Conservation (phyloP, 495 filamentous ascomycete genomes). For the Aeminium ludgeri region DNA sequence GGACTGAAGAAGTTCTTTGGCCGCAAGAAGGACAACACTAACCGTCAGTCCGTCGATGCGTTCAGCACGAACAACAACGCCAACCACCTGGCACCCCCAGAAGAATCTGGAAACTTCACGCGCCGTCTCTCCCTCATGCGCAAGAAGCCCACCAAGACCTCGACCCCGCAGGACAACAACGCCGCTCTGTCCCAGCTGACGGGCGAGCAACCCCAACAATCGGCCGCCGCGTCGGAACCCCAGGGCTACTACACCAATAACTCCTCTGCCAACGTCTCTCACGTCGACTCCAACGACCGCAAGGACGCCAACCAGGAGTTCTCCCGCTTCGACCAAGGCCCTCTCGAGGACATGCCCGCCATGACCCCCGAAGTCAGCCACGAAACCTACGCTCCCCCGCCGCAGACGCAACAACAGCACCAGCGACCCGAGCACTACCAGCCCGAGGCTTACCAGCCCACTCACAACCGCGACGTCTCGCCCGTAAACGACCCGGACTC, state of each 20-base stretch:
- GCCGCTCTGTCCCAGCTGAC: constrained; percentile 10
- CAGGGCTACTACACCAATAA: constrained; percentile 18
- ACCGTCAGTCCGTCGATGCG: constrained; percentile 10
- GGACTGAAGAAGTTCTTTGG: constrained; percentile 46
- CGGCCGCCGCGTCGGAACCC: too few relatives aligned
- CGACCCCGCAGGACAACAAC: constrained; percentile 1
- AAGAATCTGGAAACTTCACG: constrained; percentile 3
- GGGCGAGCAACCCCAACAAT: neutral
- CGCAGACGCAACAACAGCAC: too few relatives aligned
- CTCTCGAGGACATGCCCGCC: constrained; percentile 69
- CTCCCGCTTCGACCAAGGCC: constrained; percentile 78
- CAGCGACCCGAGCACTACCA: neutral
- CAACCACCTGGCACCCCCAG: constrained; percentile 11
- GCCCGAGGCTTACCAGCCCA: neutral
- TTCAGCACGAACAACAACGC: neutral
- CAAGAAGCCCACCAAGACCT: constrained; percentile 12
- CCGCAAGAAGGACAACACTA: constrained; percentile 32
- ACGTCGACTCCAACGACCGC: constrained; percentile 41
- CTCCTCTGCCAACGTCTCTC: constrained; percentile 34
- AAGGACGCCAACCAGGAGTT: constrained; percentile 53
- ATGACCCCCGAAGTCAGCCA: neutral
- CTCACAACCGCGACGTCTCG: neutral
- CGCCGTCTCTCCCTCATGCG: constrained; percentile 17
- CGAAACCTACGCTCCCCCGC: neutral
- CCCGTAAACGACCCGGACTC: neutral